Evolutionary conservation across 2,329 filamentous ascomycete genomes (phyloP).

Genomic region (Neophaeococcomyces aloes): DNA sequence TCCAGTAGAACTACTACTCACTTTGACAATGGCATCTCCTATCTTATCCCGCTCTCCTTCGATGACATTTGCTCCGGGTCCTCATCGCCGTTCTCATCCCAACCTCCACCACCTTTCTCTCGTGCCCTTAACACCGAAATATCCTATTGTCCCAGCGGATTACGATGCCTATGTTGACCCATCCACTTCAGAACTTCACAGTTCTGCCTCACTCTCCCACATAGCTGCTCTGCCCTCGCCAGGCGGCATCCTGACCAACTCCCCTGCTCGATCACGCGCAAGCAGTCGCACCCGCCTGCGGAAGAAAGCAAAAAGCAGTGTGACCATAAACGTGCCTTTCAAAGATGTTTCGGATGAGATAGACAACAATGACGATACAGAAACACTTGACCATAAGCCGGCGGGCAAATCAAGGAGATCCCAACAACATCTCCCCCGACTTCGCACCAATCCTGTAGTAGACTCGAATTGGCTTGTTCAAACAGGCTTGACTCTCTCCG

Average conservation of each 20-base stretch:
- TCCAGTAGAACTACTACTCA: neutral
- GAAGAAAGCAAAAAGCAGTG: slow-evolving; percentile 14
- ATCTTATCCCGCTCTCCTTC: slow-evolving; percentile 19
- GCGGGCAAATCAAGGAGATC: neutral
- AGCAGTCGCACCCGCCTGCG: slow-evolving; percentile 15
- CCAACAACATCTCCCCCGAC: neutral
- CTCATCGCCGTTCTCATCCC: slow-evolving; percentile 45
- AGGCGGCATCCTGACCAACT: slow-evolving; percentile 17
- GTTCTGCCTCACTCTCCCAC: slow-evolving; percentile 24
- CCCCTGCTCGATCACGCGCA: slow-evolving; percentile 10
- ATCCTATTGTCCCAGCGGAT: slow-evolving; percentile 36
- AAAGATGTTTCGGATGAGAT: slow-evolving; percentile 8
- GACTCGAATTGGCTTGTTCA: slow-evolving; percentile 44
- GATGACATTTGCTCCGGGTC: slow-evolving; percentile 18
- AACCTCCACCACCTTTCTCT: slow-evolving; percentile 48
- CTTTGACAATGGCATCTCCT: slow-evolving; percentile 5
- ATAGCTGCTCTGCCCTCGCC: slow-evolving; percentile 23
- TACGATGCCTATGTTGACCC: slow-evolving; percentile 29
- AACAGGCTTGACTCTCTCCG: slow-evolving; percentile 46
- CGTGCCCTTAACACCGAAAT: slow-evolving; percentile 48
- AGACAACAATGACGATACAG: slow-evolving; percentile 7
- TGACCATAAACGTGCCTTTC: slow-evolving; percentile 7
- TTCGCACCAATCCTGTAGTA: slow-evolving; percentile 1
- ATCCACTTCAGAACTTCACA: slow-evolving; percentile 27
- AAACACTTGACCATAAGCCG: neutral